phyloP scores from a whole-genome alignment of 2,329 filamentous ascomycete genomes.

The Venturia asperata region DNA sequence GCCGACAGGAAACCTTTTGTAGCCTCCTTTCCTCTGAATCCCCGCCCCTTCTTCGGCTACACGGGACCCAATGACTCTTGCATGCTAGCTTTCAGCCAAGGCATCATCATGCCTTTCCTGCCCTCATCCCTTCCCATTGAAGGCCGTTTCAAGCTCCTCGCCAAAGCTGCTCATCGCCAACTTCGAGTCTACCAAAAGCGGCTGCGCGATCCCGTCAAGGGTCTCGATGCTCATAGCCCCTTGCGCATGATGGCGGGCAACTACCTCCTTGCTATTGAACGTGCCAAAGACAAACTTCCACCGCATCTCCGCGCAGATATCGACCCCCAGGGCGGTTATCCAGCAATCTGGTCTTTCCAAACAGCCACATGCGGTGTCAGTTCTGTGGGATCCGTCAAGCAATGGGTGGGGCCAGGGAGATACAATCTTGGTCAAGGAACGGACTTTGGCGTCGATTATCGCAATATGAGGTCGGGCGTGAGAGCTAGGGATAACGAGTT shows the following conservation, averaged over 20 bases:
- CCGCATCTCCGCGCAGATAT: conserved; percentile 24
- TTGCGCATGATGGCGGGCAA: conserved; percentile 38
- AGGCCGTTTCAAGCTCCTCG: conserved; percentile 34
- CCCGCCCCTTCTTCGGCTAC: conserved; percentile 37
- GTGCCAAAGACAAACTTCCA: conserved; percentile 32
- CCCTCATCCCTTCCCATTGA: conserved; percentile 31
- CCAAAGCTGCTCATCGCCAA: conserved; percentile 37
- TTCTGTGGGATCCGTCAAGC: conserved; percentile 34
- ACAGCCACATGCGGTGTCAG: conserved; percentile 41
- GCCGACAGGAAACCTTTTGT: conserved; percentile 35
- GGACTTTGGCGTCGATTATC: conserved; percentile 38
- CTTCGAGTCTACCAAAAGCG: conserved; percentile 41
- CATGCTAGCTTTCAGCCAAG: conserved; percentile 44
- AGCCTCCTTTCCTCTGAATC: conserved; percentile 42
- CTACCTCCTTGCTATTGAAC: conserved; percentile 38
- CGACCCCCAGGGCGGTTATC: conserved; percentile 35
- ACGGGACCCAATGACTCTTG: conserved; percentile 36
- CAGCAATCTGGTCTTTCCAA: conserved; percentile 27
- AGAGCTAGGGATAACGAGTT: conserved; percentile 42
- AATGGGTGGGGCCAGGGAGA: conserved; percentile 28
- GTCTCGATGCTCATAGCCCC: conserved; percentile 33
- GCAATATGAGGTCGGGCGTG: conserved; percentile 33
- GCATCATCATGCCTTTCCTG: conserved; percentile 40
- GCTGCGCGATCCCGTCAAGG: conserved; percentile 22
- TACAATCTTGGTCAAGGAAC: conserved; percentile 25